These are phyloP conservation scores for Rhizopogon vesiculosus DNA, from an alignment of 768 basidiomycete species.

Conservation along the genomic window DNA sequence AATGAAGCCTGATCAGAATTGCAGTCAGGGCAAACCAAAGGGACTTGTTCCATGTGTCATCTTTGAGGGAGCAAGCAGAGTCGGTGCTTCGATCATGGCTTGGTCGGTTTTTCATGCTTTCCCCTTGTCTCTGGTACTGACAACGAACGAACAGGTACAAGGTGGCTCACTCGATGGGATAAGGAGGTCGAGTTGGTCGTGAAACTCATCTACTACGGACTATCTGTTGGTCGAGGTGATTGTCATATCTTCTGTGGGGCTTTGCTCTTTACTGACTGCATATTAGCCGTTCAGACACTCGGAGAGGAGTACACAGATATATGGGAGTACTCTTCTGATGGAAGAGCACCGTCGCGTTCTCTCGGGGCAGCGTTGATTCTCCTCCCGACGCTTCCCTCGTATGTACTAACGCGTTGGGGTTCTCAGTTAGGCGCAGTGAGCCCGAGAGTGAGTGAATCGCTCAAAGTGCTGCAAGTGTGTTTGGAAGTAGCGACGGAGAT, in stretches of 20 bases:
- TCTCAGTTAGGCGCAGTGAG: slow-evolving; percentile 30
- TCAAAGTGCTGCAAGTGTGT: slow-evolving; percentile 39
- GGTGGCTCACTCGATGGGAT: slow-evolving; percentile 77
- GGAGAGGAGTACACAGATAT: slow-evolving; percentile 92
- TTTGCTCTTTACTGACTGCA: slow-evolving; percentile 6
- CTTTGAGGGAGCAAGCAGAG: slow-evolving; percentile 72
- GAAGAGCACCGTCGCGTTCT: slow-evolving; percentile 37
- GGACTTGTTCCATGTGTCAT: slow-evolving; percentile 72
- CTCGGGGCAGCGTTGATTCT: slow-evolving; percentile 54
- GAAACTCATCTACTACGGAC: slow-evolving; percentile 66
- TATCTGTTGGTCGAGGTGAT: slow-evolving; percentile 73
- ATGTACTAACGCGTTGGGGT: slow-evolving; percentile 51
- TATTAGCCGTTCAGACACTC: slow-evolving; percentile 68
- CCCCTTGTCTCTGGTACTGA: slow-evolving; percentile 3
- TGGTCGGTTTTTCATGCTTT: slow-evolving; percentile 39
- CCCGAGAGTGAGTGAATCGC: slow-evolving; percentile 23
- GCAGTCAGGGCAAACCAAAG: slow-evolving; percentile 83
- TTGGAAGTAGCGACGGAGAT: slow-evolving; percentile 61
- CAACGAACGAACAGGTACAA: slow-evolving; percentile 51
- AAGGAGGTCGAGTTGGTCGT: slow-evolving; percentile 70
- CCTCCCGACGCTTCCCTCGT: slow-evolving; percentile 62
- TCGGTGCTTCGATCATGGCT: slow-evolving; percentile 72
- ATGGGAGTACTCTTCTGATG: slow-evolving; percentile 58
- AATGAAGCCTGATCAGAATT: slow-evolving; percentile 8
- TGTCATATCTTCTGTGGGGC: background rate